Evolutionary conservation across 1,284 basidiomycete species (phyloP), one percentile per base, ranked within the genome.

Genomic region (Pseudomicrostroma phylloplanum): DNA sequence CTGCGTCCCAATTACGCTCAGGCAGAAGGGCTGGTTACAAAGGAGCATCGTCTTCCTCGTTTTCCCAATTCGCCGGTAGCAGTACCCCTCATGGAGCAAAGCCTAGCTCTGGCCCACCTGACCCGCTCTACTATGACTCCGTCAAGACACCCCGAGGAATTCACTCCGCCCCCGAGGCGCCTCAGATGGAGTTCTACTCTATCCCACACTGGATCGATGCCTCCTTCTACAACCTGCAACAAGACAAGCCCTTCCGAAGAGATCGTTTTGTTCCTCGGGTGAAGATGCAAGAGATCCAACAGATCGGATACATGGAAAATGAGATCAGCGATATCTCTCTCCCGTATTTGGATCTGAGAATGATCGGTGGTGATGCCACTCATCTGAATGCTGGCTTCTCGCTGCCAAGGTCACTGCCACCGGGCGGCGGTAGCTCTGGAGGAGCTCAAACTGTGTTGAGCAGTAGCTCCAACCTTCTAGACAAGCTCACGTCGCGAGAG

Each of bases 171-270:
- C 36, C 36, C 54, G 26, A 55, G 25, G 41, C n/a, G 4, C 55
- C 43, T 12, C 26, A 21, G n/a, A 41, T 60, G 21, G 69, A 71
- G 55, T 78, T 72, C 55, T 76, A 73, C 58, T 67, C 67, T 2
- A 71, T 78, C 69, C 77, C 77, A 0, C 75, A 74, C 63, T 79
- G 77, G 77, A 69, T 79, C 64, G 77, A 79, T 61, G 76, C 73
- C 66, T 72, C 69, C 60, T 79, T 79, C 61, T 79, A 78, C 67
- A 77, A 77, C 51, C 56, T 77, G 39, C 76, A 79, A 61, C 76
- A 76, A 60, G 76, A 78, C 61, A 72, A 72, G 62, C 75, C 73
- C 8, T 74, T 74, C 64, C 69, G 77, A 6, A 68, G 67, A 4
- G 71, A 76, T 53, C 73, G 75, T 12, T 79, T 79, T 54, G 76